Evolutionary conservation across 2,329 filamentous ascomycete genomes (phyloP).

Genomic region (Botrytis aclada): DNA sequence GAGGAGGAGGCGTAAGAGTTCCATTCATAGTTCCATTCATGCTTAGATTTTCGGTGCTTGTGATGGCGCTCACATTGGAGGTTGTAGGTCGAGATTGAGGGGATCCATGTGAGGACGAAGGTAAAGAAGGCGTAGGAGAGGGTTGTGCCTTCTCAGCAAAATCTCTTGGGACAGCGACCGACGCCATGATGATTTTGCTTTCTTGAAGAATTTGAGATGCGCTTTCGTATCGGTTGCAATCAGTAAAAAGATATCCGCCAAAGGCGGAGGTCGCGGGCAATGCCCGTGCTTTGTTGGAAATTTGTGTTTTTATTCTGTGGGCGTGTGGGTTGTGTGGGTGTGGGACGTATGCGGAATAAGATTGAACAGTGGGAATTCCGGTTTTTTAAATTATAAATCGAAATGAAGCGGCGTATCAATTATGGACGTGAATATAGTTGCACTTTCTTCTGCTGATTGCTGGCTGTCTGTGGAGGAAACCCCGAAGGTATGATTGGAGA

Average conservation of each 20-base stretch:
- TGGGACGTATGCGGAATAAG: constrained; percentile 3
- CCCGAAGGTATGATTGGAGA: not conserved
- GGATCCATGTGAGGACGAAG: constrained; percentile 31
- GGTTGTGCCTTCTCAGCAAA: constrained; percentile 27
- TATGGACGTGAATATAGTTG: not conserved
- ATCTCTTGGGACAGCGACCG: constrained; percentile 31
- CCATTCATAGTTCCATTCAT: constrained; percentile 34
- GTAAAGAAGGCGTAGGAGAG: constrained; percentile 31
- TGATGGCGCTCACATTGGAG: constrained; percentile 29
- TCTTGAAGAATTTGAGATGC: constrained; percentile 9
- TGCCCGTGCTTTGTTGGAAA: constrained; percentile 27
- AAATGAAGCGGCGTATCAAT: not conserved
- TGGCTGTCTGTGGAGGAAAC: not conserved
- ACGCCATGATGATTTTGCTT: constrained; percentile 31
- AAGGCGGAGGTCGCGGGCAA: constrained; percentile 29
- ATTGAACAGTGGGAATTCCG: constrained; percentile 2
- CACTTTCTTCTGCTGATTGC: not conserved
- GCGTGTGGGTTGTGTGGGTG: not conserved
- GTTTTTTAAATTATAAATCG: not conserved
- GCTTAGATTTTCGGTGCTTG: constrained; percentile 33
- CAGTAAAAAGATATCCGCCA: constrained; percentile 23
- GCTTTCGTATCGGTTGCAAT: constrained; percentile 19
- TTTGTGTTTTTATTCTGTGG: constrained; percentile 10
- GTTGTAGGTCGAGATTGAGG: constrained; percentile 29
- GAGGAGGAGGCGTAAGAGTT: constrained; percentile 34